These are phyloP conservation scores for Setaria italica DNA, from an alignment of 202 grass and related monocot genomes.

Conservation along the genomic window DNA sequence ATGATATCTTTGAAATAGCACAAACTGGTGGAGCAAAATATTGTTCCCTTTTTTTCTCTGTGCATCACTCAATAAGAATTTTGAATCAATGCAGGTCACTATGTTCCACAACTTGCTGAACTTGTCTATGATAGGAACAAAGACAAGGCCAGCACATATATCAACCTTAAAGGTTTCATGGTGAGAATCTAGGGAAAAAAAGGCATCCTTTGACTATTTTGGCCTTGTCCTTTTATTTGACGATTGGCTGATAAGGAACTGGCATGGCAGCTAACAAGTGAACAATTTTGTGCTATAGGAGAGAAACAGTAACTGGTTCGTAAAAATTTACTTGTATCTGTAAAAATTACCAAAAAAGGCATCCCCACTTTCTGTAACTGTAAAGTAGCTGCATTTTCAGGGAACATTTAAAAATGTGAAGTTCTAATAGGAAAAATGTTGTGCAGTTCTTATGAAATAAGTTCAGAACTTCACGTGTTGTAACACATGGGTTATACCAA, in stretches of 20 bases:
- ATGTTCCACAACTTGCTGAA: conserved; percentile 90
- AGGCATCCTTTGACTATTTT: conserved; percentile 12
- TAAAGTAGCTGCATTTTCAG: background rate
- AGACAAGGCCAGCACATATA: conserved; percentile 48
- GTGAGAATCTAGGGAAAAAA: conserved; percentile 48
- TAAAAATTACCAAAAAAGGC: background rate
- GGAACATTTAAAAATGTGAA: background rate
- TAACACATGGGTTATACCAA: conserved; percentile 36
- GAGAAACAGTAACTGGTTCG: background rate
- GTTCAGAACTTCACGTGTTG: conserved; percentile 1
- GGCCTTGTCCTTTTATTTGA: conserved; percentile 13
- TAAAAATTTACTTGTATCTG: conserved; percentile 1
- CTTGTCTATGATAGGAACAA: conserved; percentile 78
- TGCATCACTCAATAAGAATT: conserved; percentile 19
- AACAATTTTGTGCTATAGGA: conserved; percentile 16
- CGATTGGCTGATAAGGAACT: background rate
- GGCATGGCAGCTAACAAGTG: conserved; percentile 10
- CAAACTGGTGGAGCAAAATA: background rate
- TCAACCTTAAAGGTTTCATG: conserved; percentile 91
- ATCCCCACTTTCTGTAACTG: background rate
- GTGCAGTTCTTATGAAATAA: background rate
- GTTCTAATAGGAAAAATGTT: background rate
- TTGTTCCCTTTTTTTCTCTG: background rate
- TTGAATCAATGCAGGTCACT: conserved; percentile 71
- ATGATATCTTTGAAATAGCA: conserved; percentile 7